These are phyloP conservation scores for Boletus subparvulus DNA, from an alignment of 768 basidiomycete species.

Conservation along the genomic window DNA sequence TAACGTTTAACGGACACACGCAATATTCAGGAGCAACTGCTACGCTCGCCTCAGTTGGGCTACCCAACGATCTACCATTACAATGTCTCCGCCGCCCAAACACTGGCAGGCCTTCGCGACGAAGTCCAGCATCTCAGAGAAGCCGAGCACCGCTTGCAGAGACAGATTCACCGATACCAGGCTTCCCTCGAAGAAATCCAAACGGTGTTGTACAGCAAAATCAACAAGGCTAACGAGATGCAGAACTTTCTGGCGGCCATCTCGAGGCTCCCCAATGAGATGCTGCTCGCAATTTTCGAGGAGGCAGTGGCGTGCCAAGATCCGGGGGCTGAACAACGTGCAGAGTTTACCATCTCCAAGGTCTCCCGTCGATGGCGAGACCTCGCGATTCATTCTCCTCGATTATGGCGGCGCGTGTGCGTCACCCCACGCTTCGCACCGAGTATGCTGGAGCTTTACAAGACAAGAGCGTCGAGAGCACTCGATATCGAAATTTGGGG, in stretches of 20 bases:
- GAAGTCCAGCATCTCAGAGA: slow-evolving; percentile 21
- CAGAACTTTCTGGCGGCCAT: slow-evolving; percentile 30
- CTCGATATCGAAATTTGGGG: slow-evolving; percentile 30
- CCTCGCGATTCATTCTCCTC: slow-evolving; percentile 30
- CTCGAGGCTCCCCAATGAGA: slow-evolving; percentile 33
- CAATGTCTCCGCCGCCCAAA: slow-evolving; percentile 17
- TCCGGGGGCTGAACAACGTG: slow-evolving; percentile 14
- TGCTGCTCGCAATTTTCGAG: slow-evolving; percentile 31
- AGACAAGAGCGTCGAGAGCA: slow-evolving; percentile 22
- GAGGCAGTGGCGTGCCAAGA: slow-evolving; percentile 30
- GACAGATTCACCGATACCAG: slow-evolving; percentile 14
- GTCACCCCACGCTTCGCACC: slow-evolving; percentile 22
- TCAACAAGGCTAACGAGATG: slow-evolving; percentile 30
- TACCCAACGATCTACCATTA: slow-evolving; percentile 18
- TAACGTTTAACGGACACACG: slow-evolving; percentile 8
- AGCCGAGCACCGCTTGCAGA: slow-evolving; percentile 13
- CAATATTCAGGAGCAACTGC: slow-evolving; percentile 16
- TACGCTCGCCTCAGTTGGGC: background rate
- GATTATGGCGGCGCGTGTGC: slow-evolving; percentile 30
- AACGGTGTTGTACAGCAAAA: slow-evolving; percentile 9
- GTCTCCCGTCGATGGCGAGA: slow-evolving; percentile 36
- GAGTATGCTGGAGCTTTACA: slow-evolving; percentile 25
- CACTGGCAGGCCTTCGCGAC: slow-evolving; percentile 16
- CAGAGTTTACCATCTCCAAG: slow-evolving; percentile 27
- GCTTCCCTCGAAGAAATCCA: slow-evolving; percentile 19